These are phyloP conservation scores for Oryza nivara DNA, from an alignment of 176 grass and related monocot genomes.

Conservation along the genomic window DNA sequence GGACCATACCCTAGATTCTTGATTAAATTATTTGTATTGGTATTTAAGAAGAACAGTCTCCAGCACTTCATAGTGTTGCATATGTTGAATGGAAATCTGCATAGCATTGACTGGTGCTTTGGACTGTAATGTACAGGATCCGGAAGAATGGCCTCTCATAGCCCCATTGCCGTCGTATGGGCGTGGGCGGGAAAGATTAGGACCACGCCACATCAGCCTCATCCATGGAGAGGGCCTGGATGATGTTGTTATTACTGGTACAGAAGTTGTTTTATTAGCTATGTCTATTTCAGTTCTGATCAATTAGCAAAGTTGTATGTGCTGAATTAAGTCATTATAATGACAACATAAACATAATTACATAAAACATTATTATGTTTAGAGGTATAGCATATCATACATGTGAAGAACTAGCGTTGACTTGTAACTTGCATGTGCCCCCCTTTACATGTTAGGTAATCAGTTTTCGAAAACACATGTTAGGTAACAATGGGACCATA, in stretches of 20 bases:
- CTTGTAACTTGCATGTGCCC: conserved; percentile 8
- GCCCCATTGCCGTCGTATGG: conserved; percentile 86
- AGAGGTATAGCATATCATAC: background rate
- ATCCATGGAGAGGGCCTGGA: conserved; percentile 75
- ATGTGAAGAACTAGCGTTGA: conserved; percentile 12
- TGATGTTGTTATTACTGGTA: conserved; percentile 89
- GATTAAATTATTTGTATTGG: background rate
- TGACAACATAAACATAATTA: background rate
- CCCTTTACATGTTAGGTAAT: conserved; percentile 47
- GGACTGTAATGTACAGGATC: conserved; percentile 58
- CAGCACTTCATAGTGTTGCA: conserved; percentile 21
- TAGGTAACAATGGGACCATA: conserved; percentile 86
- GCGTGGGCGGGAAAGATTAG: conserved; percentile 78
- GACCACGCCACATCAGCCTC: conserved; percentile 82
- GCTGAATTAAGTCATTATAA: background rate
- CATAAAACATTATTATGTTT: background rate
- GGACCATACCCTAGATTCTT: conserved; percentile 35
- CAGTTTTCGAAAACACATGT: background rate
- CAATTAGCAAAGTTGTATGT: background rate
- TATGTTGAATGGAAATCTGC: conserved; percentile 5
- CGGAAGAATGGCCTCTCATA: conserved; percentile 81
- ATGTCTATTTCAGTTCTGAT: conserved; percentile 16
- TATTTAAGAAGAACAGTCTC: conserved; percentile 34
- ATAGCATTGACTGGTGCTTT: conserved; percentile 32
- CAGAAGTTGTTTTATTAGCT: background rate